Conservation (phyloP, 1,139 yeast genomes). For the Blastobotrys proliferans region DNA sequence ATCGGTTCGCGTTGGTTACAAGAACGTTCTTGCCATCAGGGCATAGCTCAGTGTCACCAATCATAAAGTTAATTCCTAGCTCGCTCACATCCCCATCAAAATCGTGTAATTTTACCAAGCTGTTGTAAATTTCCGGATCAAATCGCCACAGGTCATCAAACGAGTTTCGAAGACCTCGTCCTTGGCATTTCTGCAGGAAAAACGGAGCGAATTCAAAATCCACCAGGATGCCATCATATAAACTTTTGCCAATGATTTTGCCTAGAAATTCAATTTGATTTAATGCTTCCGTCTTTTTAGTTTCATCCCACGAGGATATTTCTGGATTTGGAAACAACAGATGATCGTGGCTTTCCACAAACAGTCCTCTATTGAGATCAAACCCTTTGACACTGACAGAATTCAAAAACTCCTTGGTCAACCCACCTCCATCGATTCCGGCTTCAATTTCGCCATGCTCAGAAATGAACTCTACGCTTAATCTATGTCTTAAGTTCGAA, state of each 20-base stretch:
- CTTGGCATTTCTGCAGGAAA: conserved; percentile 69
- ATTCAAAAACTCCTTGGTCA: conserved; percentile 86
- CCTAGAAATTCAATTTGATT: conserved; percentile 64
- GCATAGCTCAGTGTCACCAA: conserved; percentile 58
- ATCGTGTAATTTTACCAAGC: conserved; percentile 56
- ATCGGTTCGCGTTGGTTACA: conserved; percentile 59
- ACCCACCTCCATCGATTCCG: conserved; percentile 97
- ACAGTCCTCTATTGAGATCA: conserved; percentile 43
- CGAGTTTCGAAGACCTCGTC: conserved; percentile 43
- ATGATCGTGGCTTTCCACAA: conserved; percentile 54
- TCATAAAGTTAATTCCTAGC: conserved; percentile 64
- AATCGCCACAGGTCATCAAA: conserved; percentile 75
- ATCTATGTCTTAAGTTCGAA: conserved; percentile 50
- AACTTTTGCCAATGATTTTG: conserved; percentile 78
- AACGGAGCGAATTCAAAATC: conserved; percentile 86
- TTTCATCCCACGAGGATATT: conserved; percentile 4
- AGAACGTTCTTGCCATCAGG: conserved; percentile 53
- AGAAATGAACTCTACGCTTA: conserved; percentile 65
- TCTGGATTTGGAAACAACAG: conserved; percentile 69
- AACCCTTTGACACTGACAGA: conserved; percentile 70
- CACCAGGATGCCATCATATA: conserved; percentile 77
- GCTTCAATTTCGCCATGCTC: conserved; percentile 73
- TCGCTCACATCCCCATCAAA: conserved; percentile 53
- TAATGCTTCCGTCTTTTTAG: conserved; percentile 37
- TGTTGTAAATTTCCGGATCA: conserved; percentile 64